phyloP scores from a whole-genome alignment of 2,329 filamentous ascomycete genomes.

The Neonectria hederae region DNA sequence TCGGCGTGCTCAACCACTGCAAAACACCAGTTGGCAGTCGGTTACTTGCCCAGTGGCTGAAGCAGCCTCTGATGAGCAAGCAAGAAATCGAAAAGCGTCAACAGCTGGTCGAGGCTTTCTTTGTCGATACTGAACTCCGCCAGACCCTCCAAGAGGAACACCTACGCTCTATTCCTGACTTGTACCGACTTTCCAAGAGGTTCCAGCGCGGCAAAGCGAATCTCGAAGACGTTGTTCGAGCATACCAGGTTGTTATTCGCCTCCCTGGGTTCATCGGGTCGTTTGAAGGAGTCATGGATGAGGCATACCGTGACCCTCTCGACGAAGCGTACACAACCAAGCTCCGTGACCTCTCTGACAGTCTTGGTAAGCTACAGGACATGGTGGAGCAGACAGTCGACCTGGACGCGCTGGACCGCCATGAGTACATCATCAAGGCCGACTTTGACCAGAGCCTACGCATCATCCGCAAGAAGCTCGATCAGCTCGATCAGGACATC shows the following conservation, averaged over 20 bases:
- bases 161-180: slow-evolving; percentile 88
- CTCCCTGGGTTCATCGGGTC: slow-evolving; percentile 90
- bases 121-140: slow-evolving; percentile 88
- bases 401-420: slow-evolving; percentile 91
- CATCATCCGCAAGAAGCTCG: slow-evolving; percentile 90
- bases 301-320: slow-evolving; percentile 86
- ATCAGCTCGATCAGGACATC: slow-evolving; percentile 85
- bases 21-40: slow-evolving; percentile 94
- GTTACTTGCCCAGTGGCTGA: slow-evolving; percentile 93
- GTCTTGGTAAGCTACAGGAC: slow-evolving; percentile 86
- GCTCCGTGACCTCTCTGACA: slow-evolving; percentile 78
- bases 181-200: slow-evolving; percentile 92
- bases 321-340: slow-evolving; percentile 89
- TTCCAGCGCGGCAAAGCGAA: slow-evolving; percentile 93
- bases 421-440: slow-evolving; percentile 98
- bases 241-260: slow-evolving; percentile 93
- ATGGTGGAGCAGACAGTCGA: slow-evolving; percentile 99
- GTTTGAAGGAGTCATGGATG: slow-evolving; percentile 94
- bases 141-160: slow-evolving; percentile 98
- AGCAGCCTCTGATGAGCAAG: slow-evolving; percentile 94
- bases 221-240: slow-evolving; percentile 92
- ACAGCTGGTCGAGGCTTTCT: slow-evolving; percentile 94
- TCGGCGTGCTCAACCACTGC: slow-evolving; percentile 94
- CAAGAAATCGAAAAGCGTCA: slow-evolving; percentile 90
- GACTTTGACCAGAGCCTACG: slow-evolving; percentile 92